Percentiles rank a stretch among this genome's conserved stretches.
phyloP scores from a whole-genome alignment of 306 rosid genomes.

The Sindora glabra region DNA sequence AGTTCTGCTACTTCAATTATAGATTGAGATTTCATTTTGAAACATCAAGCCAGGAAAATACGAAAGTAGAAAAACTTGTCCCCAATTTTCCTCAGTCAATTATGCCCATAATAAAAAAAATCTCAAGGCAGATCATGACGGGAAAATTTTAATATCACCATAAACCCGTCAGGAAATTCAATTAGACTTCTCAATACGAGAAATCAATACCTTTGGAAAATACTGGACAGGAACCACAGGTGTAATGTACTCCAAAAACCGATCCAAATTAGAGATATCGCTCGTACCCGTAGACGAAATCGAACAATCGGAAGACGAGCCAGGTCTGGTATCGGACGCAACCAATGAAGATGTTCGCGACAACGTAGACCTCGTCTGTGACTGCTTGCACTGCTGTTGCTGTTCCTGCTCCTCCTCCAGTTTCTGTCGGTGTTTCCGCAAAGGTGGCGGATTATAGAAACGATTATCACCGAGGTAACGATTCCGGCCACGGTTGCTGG shows the following conservation, averaged over 20 bases:
- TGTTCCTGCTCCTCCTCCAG: slow-evolving; percentile 23
- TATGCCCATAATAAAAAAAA: neutral
- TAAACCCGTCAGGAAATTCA: neutral
- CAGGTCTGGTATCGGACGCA: slow-evolving; percentile 43
- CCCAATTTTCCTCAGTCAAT: too few species aligned
- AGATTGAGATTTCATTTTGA: too few species aligned
- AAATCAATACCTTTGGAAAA: slow-evolving; percentile 44
- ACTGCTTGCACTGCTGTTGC: slow-evolving; percentile 15
- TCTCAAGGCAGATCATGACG: neutral
- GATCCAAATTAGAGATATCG: slow-evolving; percentile 72
- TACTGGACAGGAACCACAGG: slow-evolving; percentile 58
- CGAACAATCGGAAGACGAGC: slow-evolving; percentile 55
- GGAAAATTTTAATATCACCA: neutral
- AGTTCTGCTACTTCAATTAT: neutral
- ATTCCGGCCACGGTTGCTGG: slow-evolving; percentile 44
- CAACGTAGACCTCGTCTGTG: slow-evolving; percentile 17
- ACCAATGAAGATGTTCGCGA: slow-evolving; percentile 28
- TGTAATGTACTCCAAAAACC: slow-evolving; percentile 60
- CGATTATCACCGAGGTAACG: slow-evolving; percentile 54
- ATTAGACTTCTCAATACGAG: too few species aligned
- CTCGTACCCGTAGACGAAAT: slow-evolving; percentile 48
- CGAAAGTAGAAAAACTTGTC: neutral
- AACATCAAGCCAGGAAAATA: too few species aligned
- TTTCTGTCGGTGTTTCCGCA: slow-evolving; percentile 55
- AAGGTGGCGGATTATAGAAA: slow-evolving; percentile 76